Evolutionary conservation across 108 stramenopile species (phyloP), one percentile per base, ranked within the genome.

Genomic region (Epithemia pelagica): DNA sequence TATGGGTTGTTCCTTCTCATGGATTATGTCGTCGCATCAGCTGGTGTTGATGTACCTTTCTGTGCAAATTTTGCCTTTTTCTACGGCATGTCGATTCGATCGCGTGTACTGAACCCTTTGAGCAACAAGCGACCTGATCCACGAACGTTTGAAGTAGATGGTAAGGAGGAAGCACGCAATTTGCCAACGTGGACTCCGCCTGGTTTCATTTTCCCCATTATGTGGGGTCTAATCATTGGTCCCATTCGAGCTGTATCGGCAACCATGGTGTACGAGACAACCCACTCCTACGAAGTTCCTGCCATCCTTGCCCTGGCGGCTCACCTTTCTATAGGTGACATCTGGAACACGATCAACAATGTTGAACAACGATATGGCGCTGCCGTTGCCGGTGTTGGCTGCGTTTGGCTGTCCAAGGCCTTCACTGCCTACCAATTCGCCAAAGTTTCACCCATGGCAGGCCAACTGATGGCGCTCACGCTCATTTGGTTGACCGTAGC

Each of bases 271-370:
- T 83, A 87, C 30, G 37, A 78, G 7, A 32, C 74, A 2, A 80
- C 68, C 24, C 61, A 68, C 1, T 28, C 58, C 15, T 80, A 82
- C 52, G 61, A 75, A 15, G 61, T 60, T 15, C 52, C 74, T 3
- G 68, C 92, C 15, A 76, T 81, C 56, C 65, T 93, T 61, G 74
- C 88, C 0, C 74, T 97, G 37, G 77, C 94, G 33, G 55, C 89
- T 0, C 96, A 97, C 82, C 74, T 97, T 54, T 82, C 83, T 27
- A 71, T 94, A 60, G 95, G 96, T 10, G 96, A 97, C 79, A 78
- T 91, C 3, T 97, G 96, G 96, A 97, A 97, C 79, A 92, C 92
- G 31, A 85, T 97, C 70, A 97, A 93, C 76, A 97, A 95, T 77
- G 88, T 90, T 3, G 96, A 97, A 69, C 79, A 75, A 46, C 75